Evolutionary conservation across 208 protist genomes (phyloP).

Genomic region (Crithidia mellificae): DNA sequence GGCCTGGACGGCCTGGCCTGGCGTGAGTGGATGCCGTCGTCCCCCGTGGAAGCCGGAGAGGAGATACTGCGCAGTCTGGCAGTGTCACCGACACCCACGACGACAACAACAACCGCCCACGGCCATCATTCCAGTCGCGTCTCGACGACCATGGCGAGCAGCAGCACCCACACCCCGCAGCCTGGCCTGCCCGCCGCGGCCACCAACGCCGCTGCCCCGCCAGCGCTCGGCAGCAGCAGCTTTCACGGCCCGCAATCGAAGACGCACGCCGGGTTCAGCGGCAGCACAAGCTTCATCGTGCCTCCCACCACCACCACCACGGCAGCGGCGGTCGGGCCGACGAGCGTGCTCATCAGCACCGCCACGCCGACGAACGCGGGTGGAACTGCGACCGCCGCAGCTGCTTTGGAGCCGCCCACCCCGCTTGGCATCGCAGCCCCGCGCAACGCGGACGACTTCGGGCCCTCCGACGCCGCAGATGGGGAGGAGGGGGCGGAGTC

Average conservation of each 20-base stretch:
- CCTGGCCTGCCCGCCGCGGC: neutral
- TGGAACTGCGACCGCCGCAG: neutral
- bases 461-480: slow-evolving; percentile 4
- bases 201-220: neutral
- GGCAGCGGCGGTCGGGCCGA: no score
- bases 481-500: slow-evolving; percentile 4
- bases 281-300: slow-evolving; percentile 8
- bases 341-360: no score
- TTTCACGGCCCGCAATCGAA: neutral
- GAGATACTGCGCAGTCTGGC: slow-evolving; percentile 5
- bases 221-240: neutral
- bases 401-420: neutral
- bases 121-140: neutral
- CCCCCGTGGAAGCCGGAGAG: slow-evolving; percentile 15
- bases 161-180: neutral
- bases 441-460: slow-evolving; percentile 27
- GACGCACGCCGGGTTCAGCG: slow-evolving; percentile 1
- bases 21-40: slow-evolving; percentile 32
- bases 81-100: neutral
- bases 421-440: slow-evolving; percentile 13
- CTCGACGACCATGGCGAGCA: slow-evolving; percentile 1
- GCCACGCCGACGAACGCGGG: neutral
- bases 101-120: neutral
- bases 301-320: neutral
- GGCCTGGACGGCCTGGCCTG: slow-evolving; percentile 44